phyloP scores from a whole-genome alignment of 192 early-diverging fungal species.

The Paraglomus occultum region DNA sequence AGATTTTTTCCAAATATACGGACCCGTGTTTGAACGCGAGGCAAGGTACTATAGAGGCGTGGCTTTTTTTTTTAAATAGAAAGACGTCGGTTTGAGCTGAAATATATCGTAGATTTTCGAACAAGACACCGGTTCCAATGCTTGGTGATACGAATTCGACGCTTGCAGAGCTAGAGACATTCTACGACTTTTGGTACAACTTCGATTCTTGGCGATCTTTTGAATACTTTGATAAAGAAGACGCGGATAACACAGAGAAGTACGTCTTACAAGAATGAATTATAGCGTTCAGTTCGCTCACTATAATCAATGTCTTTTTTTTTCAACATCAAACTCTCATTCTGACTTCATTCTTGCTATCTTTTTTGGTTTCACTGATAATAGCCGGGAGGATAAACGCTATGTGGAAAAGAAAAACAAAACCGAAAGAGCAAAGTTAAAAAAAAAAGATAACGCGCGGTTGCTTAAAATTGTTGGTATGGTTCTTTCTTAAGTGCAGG shows the following conservation, averaged over 20 bases:
- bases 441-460: slow-evolving; percentile 98
- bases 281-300: background rate
- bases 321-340: background rate
- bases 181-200: slow-evolving; percentile 82
- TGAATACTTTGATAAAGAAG: slow-evolving; percentile 98
- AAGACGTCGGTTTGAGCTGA: too few species aligned
- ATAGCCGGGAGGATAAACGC: slow-evolving; percentile 90
- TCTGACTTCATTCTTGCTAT: slow-evolving; percentile 2
- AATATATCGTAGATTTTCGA: slow-evolving; percentile 75
- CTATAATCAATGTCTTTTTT: slow-evolving; percentile 5
- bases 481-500: background rate
- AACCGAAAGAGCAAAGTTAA: slow-evolving; percentile 83
- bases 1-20: slow-evolving; percentile 78
- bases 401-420: slow-evolving; percentile 95
- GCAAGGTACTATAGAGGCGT: slow-evolving; percentile 30
- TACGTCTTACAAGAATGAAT: slow-evolving; percentile 21
- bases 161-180: slow-evolving; percentile 71
- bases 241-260: slow-evolving; percentile 79
- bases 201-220: slow-evolving; percentile 99
- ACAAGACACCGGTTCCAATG: slow-evolving; percentile 76
- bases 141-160: slow-evolving; percentile 68
- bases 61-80: background rate
- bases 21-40: slow-evolving; percentile 85
- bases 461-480: slow-evolving; percentile 75
- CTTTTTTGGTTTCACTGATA: slow-evolving; percentile 27